phyloP scores from a whole-genome alignment of 2,329 filamentous ascomycete species.

The Cladosporium sphaerospermum region DNA sequence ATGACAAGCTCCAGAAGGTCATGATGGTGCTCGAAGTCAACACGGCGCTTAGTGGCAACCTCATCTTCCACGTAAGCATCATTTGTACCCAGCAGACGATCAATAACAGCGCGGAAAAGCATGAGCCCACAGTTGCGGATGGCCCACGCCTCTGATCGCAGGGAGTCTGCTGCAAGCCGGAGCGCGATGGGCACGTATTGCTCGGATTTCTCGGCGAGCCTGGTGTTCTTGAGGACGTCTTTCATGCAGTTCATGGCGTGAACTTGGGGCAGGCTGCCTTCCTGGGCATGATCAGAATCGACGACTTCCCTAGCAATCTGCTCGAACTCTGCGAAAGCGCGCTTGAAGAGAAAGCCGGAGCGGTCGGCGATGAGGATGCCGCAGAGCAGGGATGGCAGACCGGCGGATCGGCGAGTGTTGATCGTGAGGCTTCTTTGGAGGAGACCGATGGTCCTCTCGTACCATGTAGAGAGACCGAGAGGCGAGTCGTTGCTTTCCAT shows the following conservation, averaged over 20 bases:
- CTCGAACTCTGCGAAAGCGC: conserved; percentile 58
- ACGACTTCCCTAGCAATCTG: conserved; percentile 44
- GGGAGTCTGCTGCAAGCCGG: conserved; percentile 69
- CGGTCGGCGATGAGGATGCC: conserved; percentile 68
- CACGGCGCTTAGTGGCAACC: conserved; percentile 42
- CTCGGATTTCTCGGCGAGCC: conserved; percentile 67
- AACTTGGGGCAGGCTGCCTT: conserved; percentile 71
- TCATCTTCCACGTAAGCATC: conserved; percentile 57
- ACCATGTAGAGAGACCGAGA: conserved; percentile 60
- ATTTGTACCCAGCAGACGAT: conserved; percentile 68
- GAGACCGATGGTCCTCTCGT: conserved; percentile 37
- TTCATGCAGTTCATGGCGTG: conserved; percentile 92
- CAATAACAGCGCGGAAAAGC: conserved; percentile 78
- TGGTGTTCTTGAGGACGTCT: conserved; percentile 81
- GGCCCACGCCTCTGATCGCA: conserved; percentile 82
- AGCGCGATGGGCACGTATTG: conserved; percentile 67
- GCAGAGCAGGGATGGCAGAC: conserved; percentile 79
- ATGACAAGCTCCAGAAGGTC: conserved; percentile 59
- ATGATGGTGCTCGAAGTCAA: conserved; percentile 65
- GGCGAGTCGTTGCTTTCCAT: conserved; percentile 38
- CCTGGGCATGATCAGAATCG: conserved; percentile 31
- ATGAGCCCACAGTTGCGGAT: conserved; percentile 91
- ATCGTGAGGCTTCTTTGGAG: conserved; percentile 51
- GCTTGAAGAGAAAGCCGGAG: conserved; percentile 50
- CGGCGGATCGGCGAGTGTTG: conserved; percentile 80